Evolutionary conservation across 345 rosid genomes (phyloP).

Genomic region (Acer negundo): DNA sequence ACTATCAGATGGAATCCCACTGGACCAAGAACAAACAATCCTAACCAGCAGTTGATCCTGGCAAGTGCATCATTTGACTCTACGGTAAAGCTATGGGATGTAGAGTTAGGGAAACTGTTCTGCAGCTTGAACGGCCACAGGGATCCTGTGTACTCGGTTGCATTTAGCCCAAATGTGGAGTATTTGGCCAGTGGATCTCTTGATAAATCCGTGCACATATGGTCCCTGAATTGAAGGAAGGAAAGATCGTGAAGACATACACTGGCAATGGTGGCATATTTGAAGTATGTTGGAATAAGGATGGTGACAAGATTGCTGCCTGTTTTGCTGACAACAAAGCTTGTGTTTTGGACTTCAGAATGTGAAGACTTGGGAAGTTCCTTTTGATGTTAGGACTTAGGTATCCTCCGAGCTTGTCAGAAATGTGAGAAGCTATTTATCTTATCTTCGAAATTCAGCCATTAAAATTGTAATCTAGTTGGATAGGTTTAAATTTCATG

Average conservation of each 20-base stretch:
- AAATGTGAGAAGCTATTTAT: constrained; percentile 8
- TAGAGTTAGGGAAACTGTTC: constrained; percentile 84
- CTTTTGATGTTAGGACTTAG: neutral
- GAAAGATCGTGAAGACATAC: constrained; percentile 86
- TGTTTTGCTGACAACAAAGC: constrained; percentile 88
- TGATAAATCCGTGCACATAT: constrained; percentile 82
- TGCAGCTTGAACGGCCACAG: constrained; percentile 93
- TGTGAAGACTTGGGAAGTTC: constrained; percentile 40
- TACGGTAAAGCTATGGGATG: constrained; percentile 97
- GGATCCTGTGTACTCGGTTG: constrained; percentile 92
- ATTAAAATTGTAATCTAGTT: constrained; percentile 6
- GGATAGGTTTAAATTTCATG: constrained; percentile 7
- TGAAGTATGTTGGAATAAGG: constrained; percentile 98
- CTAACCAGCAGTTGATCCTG: constrained; percentile 80
- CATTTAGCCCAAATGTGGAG: constrained; percentile 98
- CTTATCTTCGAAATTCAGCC: neutral
- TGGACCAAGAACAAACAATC: constrained; percentile 89
- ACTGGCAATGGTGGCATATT: constrained; percentile 89
- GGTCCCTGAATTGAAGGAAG: constrained; percentile 97
- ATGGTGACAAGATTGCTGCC: constrained; percentile 95
- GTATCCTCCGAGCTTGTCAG: neutral
- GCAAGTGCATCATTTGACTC: constrained; percentile 99
- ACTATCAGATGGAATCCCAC: constrained; percentile 97
- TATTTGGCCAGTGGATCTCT: constrained; percentile 93
- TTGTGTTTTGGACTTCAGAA: constrained; percentile 87